A percentile compares a stretch with the other conserved stretches of the same genome.
Evolutionary conservation across 305 asterid genomes (phyloP).

Genomic region (Fraxinus albicans): DNA sequence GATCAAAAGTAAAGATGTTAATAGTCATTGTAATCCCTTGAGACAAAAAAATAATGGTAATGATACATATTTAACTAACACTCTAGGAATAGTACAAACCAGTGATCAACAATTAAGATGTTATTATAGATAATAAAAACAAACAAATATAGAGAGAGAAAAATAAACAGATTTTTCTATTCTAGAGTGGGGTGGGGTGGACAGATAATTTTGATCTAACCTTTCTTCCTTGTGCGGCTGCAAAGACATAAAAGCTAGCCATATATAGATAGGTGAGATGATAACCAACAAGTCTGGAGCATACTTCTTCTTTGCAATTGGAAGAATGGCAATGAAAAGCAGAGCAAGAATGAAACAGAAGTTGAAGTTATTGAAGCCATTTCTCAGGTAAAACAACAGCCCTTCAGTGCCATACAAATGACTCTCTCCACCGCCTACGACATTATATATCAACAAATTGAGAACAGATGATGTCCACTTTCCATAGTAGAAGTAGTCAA

Average conservation of each 20-base stretch:
- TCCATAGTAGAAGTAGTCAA: slow-evolving; percentile 73
- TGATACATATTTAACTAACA: slow-evolving; percentile 9
- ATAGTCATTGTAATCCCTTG: background rate
- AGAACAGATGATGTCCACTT: slow-evolving; percentile 90
- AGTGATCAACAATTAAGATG: slow-evolving; percentile 18
- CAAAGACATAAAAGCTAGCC: slow-evolving; percentile 96
- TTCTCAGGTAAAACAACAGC: slow-evolving; percentile 71
- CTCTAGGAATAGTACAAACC: slow-evolving; percentile 1
- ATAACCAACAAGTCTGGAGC: slow-evolving; percentile 73
- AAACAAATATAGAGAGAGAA: background rate
- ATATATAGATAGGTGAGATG: slow-evolving; percentile 82
- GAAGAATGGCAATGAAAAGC: slow-evolving; percentile 69
- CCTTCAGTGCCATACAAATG: slow-evolving; percentile 94
- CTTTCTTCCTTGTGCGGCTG: slow-evolving; percentile 99
- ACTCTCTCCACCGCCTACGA: slow-evolving; percentile 95
- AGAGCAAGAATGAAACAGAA: slow-evolving; percentile 86
- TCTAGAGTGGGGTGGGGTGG: background rate
- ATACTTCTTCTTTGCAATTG: slow-evolving; percentile 76
- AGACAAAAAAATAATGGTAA: background rate
- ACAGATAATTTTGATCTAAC: slow-evolving; percentile 32
- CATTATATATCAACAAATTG: slow-evolving; percentile 83
- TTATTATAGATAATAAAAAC: background rate
- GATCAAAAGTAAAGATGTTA: slow-evolving; percentile 18
- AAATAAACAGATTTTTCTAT: background rate
- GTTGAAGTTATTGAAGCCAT: slow-evolving; percentile 93